These are phyloP conservation scores for Colletotrichum paranaense DNA, from an alignment of 2,329 filamentous ascomycete species.

Conservation along the genomic window DNA sequence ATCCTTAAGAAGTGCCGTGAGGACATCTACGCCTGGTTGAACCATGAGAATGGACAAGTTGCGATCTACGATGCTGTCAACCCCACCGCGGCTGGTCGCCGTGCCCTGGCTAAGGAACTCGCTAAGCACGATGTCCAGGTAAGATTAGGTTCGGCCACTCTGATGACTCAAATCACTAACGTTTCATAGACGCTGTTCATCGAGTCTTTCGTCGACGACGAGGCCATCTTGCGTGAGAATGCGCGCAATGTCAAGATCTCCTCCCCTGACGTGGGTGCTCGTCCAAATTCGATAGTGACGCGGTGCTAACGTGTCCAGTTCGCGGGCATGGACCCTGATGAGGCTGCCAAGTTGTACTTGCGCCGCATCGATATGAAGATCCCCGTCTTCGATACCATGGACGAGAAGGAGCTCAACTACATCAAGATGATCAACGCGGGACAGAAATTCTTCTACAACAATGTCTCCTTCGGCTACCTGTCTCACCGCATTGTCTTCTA, in stretches of 20 bases:
- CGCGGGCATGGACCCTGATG: slow-evolving; percentile 88
- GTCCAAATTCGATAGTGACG: neutral
- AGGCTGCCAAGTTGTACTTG: slow-evolving; percentile 92
- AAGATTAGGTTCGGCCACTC: slow-evolving; percentile 37
- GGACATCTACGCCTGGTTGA: slow-evolving; percentile 95
- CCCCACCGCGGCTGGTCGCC: slow-evolving; percentile 83
- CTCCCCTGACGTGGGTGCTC: slow-evolving; percentile 81
- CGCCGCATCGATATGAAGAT: slow-evolving; percentile 91
- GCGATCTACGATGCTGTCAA: slow-evolving; percentile 99
- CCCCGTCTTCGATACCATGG: slow-evolving; percentile 96
- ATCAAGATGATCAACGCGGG: slow-evolving; percentile 99
- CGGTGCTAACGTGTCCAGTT: slow-evolving; percentile 67
- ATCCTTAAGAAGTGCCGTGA: slow-evolving; percentile 97
- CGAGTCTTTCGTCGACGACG: slow-evolving; percentile 94
- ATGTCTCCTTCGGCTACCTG: slow-evolving; percentile 95
- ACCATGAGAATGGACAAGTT: slow-evolving; percentile 97
- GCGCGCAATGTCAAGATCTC: slow-evolving; percentile 98
- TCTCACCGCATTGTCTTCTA: slow-evolving; percentile 99
- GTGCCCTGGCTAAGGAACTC: slow-evolving; percentile 92
- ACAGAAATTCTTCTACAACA: slow-evolving; percentile 93
- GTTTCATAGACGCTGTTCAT: slow-evolving; percentile 87
- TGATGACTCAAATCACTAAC: neutral
- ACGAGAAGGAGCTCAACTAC: slow-evolving; percentile 92
- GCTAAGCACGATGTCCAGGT: slow-evolving; percentile 96
- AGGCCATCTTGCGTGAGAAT: slow-evolving; percentile 94